Percentiles rank a stretch among this genome's conserved stretches.
Conservation (phyloP, 2,329 filamentous ascomycete genomes). For the Penicillium griseofulvum region DNA sequence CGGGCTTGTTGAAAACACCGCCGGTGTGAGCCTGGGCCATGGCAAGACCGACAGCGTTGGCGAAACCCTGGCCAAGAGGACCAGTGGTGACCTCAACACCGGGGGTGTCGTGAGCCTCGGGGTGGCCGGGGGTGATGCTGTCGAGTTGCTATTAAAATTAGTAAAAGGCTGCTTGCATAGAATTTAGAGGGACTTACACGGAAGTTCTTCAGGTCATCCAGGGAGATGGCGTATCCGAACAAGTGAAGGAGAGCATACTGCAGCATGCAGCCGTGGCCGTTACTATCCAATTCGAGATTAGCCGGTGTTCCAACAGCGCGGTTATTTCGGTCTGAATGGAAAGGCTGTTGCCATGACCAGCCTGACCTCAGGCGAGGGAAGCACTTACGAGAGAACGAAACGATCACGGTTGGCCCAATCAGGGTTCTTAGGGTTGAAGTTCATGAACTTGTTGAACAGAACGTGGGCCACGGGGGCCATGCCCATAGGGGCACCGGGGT, state of each 20-base stretch:
- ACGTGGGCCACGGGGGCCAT: conserved; percentile 96
- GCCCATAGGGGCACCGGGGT: conserved; percentile 97
- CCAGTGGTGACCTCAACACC: conserved; percentile 98
- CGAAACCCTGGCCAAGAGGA: conserved; percentile 94
- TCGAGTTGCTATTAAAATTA: conserved; percentile 56
- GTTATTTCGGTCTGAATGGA: neutral
- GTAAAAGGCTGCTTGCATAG: neutral
- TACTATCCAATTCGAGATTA: conserved; percentile 54
- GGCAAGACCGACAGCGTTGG: conserved; percentile 95
- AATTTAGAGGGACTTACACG: conserved; percentile 62
- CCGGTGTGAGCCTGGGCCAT: conserved; percentile 92
- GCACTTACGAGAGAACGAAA: conserved; percentile 95
- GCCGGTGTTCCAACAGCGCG: neutral
- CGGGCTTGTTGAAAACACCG: conserved; percentile 94
- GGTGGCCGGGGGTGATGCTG: conserved; percentile 91
- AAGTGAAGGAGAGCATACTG: conserved; percentile 98
- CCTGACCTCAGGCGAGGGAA: neutral
- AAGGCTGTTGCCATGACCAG: no score
- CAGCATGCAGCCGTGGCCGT: conserved; percentile 99
- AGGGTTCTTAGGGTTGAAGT: conserved; percentile 99
- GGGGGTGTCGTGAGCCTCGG: conserved; percentile 93
- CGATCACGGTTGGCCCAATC: conserved; percentile 96
- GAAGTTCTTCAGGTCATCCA: conserved; percentile 96
- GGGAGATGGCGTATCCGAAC: conserved; percentile 80
- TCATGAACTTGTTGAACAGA: conserved; percentile 98